Evolutionary conservation across 768 basidiomycete species (phyloP), one percentile per base, ranked within the genome.

Genomic region (Rhodosporidiobolus odoratus): DNA sequence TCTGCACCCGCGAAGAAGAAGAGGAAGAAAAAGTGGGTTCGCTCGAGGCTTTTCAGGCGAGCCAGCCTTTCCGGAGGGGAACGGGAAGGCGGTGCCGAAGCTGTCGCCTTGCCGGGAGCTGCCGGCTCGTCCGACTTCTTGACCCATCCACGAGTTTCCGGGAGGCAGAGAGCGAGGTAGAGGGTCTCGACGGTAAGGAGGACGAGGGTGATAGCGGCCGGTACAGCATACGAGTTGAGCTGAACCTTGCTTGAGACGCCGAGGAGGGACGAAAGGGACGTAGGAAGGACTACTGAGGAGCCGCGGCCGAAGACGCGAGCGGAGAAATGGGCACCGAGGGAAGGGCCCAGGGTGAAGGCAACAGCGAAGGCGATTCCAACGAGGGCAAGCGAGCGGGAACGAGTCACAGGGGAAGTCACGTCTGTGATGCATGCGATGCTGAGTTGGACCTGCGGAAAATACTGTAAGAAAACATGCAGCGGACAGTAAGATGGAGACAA

Each of bases 311-410:
- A 56, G 25, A 40, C 65, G 32, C 84, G 85, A n/a, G 92, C 89
- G 3, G 94, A 91, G 80, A 97, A 93, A 82, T 93, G 95, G 3
- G 95, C 95, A 60, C 95, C 95, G 66, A 99, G 88, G 23, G 92
- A 91, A 40, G 95, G 95, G 9, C 92, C 91, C 59, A 91, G 86
- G 34, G 75, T 69, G 56, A 97, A 98, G 79, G 92, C 95, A 59
- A 97, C 87, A 23, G 92, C 90, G 77, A 99, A 99, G 0, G 96
- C 95, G 56, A 98, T 91, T 21, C 96, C 95, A 54, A 99, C 89
- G 68, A 95, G 85, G 1, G 96, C 90, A 25, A 99, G 86, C 7
- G 90, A 88, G 78, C 85, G 89, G 5, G 91, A 89, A 30, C 95
- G 88, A 57, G 88, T 89, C 34, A 43, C 52, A 0, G 89, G 84